Conservation (phyloP, 345 rosid genomes). For the Aquilaria malaccensis region DNA sequence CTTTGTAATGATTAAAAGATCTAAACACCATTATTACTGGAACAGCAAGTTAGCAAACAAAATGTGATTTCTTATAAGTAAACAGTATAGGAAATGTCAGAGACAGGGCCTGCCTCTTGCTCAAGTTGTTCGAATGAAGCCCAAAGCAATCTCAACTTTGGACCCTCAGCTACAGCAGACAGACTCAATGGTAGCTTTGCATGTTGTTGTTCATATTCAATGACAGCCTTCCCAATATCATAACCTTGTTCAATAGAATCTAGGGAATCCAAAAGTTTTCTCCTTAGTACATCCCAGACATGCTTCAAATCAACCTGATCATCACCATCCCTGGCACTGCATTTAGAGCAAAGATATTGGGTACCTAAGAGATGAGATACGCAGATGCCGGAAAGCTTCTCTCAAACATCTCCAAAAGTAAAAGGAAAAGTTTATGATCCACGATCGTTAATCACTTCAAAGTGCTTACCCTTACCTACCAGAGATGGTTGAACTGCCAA, state of each 20-base stretch:
- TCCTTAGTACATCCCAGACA: slow-evolving; percentile 59
- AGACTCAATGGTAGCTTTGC: slow-evolving; percentile 51
- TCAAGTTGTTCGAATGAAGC: slow-evolving; percentile 62
- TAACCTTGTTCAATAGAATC: slow-evolving; percentile 37
- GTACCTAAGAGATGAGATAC: slow-evolving; percentile 3
- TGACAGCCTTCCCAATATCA: slow-evolving; percentile 30
- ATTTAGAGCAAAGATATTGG: slow-evolving; percentile 12
- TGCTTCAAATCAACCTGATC: slow-evolving; percentile 27
- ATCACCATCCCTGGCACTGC: slow-evolving; percentile 33
- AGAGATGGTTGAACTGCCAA: slow-evolving; percentile 44
- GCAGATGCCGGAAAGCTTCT: slow-evolving; percentile 6
- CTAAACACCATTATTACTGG: no score
- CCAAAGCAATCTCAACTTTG: slow-evolving; percentile 65
- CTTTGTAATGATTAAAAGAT: no score
- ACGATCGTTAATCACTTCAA: slow-evolving; percentile 4
- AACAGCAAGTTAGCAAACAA: no score
- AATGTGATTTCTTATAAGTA: background rate
- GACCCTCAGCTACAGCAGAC: slow-evolving; percentile 63
- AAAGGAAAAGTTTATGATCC: background rate
- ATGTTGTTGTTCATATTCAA: slow-evolving; percentile 35
- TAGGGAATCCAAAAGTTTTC: slow-evolving; percentile 64
- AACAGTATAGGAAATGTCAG: slow-evolving; percentile 17
- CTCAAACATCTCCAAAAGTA: background rate
- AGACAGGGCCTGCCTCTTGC: slow-evolving; percentile 62
- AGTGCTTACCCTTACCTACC: slow-evolving; percentile 89